Conservation (phyloP, 116 monocot genomes). For the Cymodocea nodosa region DNA sequence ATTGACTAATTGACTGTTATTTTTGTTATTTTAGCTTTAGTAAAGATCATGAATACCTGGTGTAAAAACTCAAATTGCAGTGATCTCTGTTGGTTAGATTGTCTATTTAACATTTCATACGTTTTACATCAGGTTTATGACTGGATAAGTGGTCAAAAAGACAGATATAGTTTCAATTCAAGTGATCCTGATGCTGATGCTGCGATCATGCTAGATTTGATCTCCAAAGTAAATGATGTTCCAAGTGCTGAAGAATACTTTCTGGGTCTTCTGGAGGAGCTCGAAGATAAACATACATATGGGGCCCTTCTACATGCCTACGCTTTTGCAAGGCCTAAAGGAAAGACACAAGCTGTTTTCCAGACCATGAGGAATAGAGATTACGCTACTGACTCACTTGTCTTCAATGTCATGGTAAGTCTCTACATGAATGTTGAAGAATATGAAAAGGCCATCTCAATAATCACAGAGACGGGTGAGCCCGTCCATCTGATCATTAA, state of each 20-base stretch:
- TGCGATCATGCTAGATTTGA: conserved; percentile 74
- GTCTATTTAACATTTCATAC: not conserved
- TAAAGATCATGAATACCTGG: not conserved
- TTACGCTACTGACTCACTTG: conserved; percentile 42
- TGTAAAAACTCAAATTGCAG: not conserved
- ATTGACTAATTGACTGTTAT: too few relatives aligned
- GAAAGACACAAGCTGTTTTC: conserved; percentile 51
- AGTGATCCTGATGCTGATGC: too few relatives aligned
- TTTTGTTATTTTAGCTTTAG: too few relatives aligned
- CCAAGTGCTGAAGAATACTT: conserved; percentile 60
- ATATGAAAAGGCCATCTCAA: conserved; percentile 34
- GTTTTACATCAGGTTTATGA: conserved; percentile 46
- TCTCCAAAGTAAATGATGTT: conserved; percentile 56
- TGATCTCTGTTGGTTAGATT: not conserved
- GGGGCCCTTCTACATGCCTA: conserved; percentile 82
- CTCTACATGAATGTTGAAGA: conserved; percentile 72
- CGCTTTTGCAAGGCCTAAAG: conserved; percentile 43
- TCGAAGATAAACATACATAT: conserved; percentile 73
- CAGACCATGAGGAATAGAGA: conserved; percentile 49
- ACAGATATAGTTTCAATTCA: conserved; percentile 47
- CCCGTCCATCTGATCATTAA: too few relatives aligned
- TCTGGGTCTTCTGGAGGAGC: conserved; percentile 25
- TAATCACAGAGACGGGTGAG: conserved; percentile 66
- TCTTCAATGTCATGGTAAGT: conserved; percentile 88
- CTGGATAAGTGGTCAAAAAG: conserved; percentile 54